phyloP scores from a whole-genome alignment of 2,329 filamentous ascomycete species.

The Dendrostoma leiphaemia region DNA sequence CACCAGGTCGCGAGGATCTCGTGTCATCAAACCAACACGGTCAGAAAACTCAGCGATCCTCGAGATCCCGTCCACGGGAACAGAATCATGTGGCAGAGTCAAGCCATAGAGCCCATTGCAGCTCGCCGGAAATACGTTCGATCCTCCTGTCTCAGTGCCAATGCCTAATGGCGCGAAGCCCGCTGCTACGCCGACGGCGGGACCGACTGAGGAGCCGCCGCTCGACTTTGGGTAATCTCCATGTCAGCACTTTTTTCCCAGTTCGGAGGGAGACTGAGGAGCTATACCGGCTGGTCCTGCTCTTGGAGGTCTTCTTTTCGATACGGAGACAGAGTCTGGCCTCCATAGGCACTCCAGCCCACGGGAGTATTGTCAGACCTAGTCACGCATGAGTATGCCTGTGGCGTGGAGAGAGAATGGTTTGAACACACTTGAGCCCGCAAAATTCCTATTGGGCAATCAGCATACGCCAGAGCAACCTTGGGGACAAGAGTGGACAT shows the following conservation, averaged over 20 bases:
- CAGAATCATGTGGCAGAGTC: constrained; percentile 25
- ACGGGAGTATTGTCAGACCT: constrained; percentile 33
- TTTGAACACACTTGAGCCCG: constrained; percentile 26
- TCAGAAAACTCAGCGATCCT: constrained; percentile 22
- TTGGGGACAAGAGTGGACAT: too few relatives aligned
- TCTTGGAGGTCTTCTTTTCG: constrained; percentile 10
- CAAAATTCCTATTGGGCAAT: constrained; percentile 11
- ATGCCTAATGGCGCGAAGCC: constrained; percentile 38
- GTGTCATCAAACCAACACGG: constrained; percentile 24
- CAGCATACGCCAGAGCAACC: too few relatives aligned
- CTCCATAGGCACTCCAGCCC: constrained; percentile 36
- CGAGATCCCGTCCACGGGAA: constrained; percentile 18
- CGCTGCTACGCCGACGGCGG: constrained; percentile 35
- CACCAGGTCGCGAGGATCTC: constrained; percentile 21
- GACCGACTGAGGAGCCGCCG: constrained; percentile 31
- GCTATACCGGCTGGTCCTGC: constrained; percentile 24
- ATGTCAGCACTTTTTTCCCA: neutral
- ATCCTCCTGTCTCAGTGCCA: constrained; percentile 36
- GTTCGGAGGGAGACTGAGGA: constrained; percentile 1
- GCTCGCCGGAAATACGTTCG: constrained; percentile 36
- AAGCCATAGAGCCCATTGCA: constrained; percentile 36
- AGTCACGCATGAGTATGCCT: constrained; percentile 20
- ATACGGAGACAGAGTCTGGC: constrained; percentile 22
- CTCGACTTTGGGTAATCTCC: neutral
- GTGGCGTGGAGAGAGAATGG: constrained; percentile 11